These are phyloP conservation scores for Naganishia albida DNA, from an alignment of 1,284 basidiomycete genomes.

Conservation along the genomic window DNA sequence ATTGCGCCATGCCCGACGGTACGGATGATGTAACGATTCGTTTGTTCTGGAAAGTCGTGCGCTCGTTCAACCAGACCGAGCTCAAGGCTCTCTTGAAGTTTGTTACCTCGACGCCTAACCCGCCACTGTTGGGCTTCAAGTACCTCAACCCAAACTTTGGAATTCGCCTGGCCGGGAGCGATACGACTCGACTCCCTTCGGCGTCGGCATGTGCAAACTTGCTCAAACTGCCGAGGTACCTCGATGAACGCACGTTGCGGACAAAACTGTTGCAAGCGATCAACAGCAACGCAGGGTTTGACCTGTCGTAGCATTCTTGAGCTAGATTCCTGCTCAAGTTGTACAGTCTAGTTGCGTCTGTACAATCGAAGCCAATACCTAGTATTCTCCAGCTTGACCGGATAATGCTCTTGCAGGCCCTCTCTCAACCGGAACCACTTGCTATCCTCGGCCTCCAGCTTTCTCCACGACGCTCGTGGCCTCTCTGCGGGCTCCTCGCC, in stretches of 20 bases:
- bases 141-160: conserved; percentile 81
- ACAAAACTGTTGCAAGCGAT: conserved; percentile 84
- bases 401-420: conserved; percentile 47
- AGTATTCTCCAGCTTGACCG: conserved; percentile 54
- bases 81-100: conserved; percentile 75
- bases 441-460: conserved; percentile 46
- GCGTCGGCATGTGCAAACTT: conserved; percentile 73
- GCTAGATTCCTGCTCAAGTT: not conserved
- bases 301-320: conserved; percentile 65
- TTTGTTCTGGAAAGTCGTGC: conserved; percentile 60
- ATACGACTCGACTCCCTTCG: conserved; percentile 70
- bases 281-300: conserved; percentile 80
- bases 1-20: conserved; percentile 77
- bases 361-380: conserved; percentile 54
- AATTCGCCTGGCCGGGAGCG: conserved; percentile 73
- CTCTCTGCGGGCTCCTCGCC: conserved; percentile 27
- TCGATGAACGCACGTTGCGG: conserved; percentile 64
- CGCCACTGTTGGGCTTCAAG: conserved; percentile 85
- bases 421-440: conserved; percentile 52
- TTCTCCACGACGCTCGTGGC: conserved; percentile 42
- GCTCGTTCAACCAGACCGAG: conserved; percentile 62
- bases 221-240: conserved; percentile 73
- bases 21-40: conserved; percentile 71
- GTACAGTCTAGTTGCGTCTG: conserved; percentile 34
- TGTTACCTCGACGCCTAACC: conserved; percentile 85